Evolutionary conservation across 768 basidiomycete species (phyloP).

Genomic region (Leucocoprinus leucothites): DNA sequence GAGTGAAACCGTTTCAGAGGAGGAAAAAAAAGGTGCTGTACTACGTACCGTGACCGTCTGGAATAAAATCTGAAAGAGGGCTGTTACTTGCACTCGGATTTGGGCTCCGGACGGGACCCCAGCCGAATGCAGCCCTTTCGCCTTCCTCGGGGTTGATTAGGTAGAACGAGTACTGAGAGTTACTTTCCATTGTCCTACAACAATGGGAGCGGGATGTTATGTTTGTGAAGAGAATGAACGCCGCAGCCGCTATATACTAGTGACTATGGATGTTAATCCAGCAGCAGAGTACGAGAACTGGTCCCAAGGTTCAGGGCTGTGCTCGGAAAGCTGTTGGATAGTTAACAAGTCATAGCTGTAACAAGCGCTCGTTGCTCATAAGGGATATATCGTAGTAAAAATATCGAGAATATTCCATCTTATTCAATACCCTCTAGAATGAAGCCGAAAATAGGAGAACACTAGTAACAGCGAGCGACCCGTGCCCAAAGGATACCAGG

Average conservation of each 20-base stretch:
- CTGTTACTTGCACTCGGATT: background rate
- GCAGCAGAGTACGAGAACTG: background rate
- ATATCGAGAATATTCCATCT: background rate
- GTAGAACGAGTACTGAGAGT: background rate
- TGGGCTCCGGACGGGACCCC: background rate
- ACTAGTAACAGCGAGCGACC: background rate
- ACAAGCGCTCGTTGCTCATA: background rate
- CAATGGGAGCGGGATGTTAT: background rate
- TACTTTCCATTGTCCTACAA: background rate
- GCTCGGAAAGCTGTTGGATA: background rate
- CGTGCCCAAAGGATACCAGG: background rate
- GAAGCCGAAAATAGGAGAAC: background rate
- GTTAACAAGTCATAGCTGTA: background rate
- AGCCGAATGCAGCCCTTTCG: background rate
- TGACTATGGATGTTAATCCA: background rate
- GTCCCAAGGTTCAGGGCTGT: background rate
- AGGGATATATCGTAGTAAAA: background rate
- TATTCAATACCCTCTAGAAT: background rate
- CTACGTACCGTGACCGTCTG: background rate
- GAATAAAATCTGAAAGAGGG: background rate
- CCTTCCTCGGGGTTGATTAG: background rate
- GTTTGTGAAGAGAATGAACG: background rate
- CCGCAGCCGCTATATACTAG: background rate
- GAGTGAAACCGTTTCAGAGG: background rate
- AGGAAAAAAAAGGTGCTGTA: background rate